Percentiles rank a stretch among this genome's conserved stretches.
phyloP scores from a whole-genome alignment of 805 yeast genomes.

The Ogataea neopini region DNA sequence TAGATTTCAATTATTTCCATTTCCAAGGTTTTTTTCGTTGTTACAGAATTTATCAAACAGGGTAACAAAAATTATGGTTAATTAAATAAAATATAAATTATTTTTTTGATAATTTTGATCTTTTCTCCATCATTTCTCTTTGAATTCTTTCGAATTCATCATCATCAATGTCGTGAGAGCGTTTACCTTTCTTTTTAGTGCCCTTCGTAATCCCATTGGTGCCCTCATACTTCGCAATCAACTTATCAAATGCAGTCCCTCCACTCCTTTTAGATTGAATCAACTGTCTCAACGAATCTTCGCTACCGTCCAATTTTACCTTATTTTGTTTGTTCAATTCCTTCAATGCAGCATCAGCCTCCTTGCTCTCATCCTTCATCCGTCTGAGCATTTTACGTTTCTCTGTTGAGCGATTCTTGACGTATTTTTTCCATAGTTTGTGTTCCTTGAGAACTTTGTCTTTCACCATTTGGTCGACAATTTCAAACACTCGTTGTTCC shows the following conservation, averaged over 20 bases:
- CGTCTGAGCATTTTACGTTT: slow-evolving; percentile 50
- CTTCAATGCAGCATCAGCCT: slow-evolving; percentile 53
- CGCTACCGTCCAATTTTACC: slow-evolving; percentile 32
- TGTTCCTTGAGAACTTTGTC: slow-evolving; percentile 36
- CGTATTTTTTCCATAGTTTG: slow-evolving; percentile 42
- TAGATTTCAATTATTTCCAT: background rate
- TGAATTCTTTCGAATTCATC: slow-evolving; percentile 52
- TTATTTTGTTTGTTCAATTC: slow-evolving; percentile 38
- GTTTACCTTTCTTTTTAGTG: slow-evolving; percentile 20
- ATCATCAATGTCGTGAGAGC: slow-evolving; percentile 44
- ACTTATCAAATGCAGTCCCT: slow-evolving; percentile 41
- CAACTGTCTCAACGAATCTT: slow-evolving; percentile 46
- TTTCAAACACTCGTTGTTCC: slow-evolving; percentile 58
- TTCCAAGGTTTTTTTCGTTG: background rate
- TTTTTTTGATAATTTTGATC: background rate
- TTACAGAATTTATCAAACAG: slow-evolving; percentile 1
- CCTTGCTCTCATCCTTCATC: slow-evolving; percentile 63
- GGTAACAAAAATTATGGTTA: background rate
- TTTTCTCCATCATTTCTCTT: slow-evolving; percentile 28
- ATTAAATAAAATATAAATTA: too few relatives aligned
- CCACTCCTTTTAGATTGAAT: slow-evolving; percentile 44
- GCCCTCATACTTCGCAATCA: slow-evolving; percentile 52
- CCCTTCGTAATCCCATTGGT: slow-evolving; percentile 19
- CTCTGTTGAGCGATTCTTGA: slow-evolving; percentile 47
- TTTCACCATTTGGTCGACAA: slow-evolving; percentile 48